Evolutionary conservation across 345 rosid genomes (phyloP).

Genomic region (Turnera subulata): DNA sequence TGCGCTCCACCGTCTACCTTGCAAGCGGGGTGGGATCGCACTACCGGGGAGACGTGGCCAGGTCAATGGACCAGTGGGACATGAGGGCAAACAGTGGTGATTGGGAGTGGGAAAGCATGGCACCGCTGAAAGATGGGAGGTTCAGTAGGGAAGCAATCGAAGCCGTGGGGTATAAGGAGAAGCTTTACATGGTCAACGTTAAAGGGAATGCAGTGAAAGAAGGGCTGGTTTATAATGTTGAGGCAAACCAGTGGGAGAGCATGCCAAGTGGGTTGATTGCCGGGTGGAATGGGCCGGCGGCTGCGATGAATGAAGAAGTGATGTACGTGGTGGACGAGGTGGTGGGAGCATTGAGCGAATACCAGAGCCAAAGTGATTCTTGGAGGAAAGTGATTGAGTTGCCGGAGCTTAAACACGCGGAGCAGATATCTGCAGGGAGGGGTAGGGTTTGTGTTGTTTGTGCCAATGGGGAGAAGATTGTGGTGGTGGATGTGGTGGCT

Average conservation of each 20-base stretch:
- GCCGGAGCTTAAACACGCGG: conserved; percentile 37
- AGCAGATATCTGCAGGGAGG: conserved; percentile 34
- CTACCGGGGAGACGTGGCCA: conserved; percentile 33
- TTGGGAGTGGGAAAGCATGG: conserved; percentile 36
- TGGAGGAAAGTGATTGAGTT: conserved; percentile 38
- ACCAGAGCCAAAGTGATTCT: conserved; percentile 27
- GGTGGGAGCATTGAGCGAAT: conserved; percentile 31
- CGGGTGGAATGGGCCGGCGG: conserved; percentile 57
- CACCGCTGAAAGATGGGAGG: conserved; percentile 36
- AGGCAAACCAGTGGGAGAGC: conserved; percentile 29
- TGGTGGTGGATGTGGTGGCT: conserved; percentile 37
- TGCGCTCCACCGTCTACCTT: conserved; percentile 31
- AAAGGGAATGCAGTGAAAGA: neutral
- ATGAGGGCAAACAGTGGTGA: conserved; percentile 3
- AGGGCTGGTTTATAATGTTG: conserved; percentile 27
- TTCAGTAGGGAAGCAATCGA: conserved; percentile 57
- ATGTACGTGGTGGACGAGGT: conserved; percentile 47
- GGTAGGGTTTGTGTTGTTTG: conserved; percentile 42
- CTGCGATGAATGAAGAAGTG: conserved; percentile 38
- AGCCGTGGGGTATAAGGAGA: conserved; percentile 42
- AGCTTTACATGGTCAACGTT: conserved; percentile 18
- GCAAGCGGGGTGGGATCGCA: conserved; percentile 43
- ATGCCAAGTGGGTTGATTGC: conserved; percentile 49
- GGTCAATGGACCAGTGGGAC: conserved; percentile 44
- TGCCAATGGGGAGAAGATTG: conserved; percentile 24